Evolutionary conservation across 2,329 filamentous ascomycete species (phyloP).

Genomic region (Leptographium radiaticola): DNA sequence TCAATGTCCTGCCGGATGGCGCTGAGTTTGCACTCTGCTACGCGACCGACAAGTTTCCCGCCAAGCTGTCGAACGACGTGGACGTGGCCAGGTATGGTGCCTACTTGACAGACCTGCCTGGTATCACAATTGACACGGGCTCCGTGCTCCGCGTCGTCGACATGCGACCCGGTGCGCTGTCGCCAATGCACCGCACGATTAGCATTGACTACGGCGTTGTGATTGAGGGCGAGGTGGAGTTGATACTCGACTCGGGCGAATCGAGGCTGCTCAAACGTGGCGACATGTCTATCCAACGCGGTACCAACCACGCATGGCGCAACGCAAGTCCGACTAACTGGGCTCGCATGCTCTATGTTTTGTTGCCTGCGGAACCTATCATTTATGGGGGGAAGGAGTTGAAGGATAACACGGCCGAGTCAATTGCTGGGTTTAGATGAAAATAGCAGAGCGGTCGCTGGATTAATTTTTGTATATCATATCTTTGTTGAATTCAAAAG

Average conservation of each 20-base stretch:
- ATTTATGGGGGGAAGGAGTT: constrained; percentile 9
- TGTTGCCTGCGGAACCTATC: constrained; percentile 16
- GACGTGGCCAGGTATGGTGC: constrained; percentile 7
- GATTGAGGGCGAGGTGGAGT: constrained; percentile 30
- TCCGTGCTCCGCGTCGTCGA: constrained; percentile 11
- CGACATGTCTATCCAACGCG: constrained; percentile 32
- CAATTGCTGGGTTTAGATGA: not conserved
- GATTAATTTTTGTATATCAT: too few relatives aligned
- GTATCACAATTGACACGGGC: constrained; percentile 9
- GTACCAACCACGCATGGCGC: constrained; percentile 30
- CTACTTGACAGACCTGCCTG: constrained; percentile 5
- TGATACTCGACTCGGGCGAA: constrained; percentile 30
- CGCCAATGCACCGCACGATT: constrained; percentile 12
- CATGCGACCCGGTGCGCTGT: constrained; percentile 7
- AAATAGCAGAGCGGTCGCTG: not conserved
- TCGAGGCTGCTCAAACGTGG: constrained; percentile 25
- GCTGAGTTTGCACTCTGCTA: constrained; percentile 9
- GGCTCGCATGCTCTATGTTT: constrained; percentile 29
- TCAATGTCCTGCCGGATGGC: constrained; percentile 2
- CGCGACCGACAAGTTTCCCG: constrained; percentile 6
- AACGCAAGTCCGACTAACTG: constrained; percentile 28
- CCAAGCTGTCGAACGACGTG: constrained; percentile 1
- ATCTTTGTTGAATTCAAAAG: too few relatives aligned
- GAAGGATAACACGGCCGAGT: constrained; percentile 21
- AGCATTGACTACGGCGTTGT: constrained; percentile 23